These are phyloP conservation scores for Fusarium papillatum DNA, from an alignment of 2,329 filamentous ascomycete species.

Conservation along the genomic window DNA sequence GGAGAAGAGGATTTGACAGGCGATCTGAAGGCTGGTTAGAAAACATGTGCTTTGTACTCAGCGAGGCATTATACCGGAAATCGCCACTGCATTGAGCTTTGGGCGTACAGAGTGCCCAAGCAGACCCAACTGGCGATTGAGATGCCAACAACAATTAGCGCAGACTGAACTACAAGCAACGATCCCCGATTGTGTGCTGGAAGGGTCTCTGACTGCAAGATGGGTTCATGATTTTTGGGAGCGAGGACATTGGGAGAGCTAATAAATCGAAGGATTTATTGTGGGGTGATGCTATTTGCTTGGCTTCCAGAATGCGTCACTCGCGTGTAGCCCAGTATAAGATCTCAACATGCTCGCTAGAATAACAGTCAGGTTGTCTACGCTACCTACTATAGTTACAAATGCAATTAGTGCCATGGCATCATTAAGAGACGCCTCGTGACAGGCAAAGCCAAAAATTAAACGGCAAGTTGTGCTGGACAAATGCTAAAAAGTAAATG, in stretches of 20 bases:
- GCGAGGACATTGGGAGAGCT: neutral
- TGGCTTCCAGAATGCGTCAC: neutral
- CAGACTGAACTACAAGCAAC: slow-evolving; percentile 2
- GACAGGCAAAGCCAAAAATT: neutral
- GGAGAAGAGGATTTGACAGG: neutral
- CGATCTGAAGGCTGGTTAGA: neutral
- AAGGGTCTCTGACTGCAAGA: slow-evolving; percentile 19
- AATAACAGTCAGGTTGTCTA: no score
- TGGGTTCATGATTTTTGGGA: no score
- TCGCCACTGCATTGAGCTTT: slow-evolving; percentile 22
- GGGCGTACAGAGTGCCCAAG: slow-evolving; percentile 7
- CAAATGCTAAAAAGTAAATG: neutral
- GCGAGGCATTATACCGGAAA: no score
- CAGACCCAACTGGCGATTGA: slow-evolving; percentile 15
- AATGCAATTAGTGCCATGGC: rapidly evolving
- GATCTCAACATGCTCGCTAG: no score
- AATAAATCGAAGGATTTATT: neutral
- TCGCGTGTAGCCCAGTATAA: neutral
- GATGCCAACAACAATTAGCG: slow-evolving; percentile 3
- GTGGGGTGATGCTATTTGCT: neutral
- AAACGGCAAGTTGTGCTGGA: rapidly evolving
- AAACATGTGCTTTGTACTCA: no score
- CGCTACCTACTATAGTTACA: no score
- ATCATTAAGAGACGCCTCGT: neutral
- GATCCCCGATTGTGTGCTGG: slow-evolving; percentile 14